phyloP scores from a whole-genome alignment of 768 basidiomycete genomes.

The Termitomyces sp. region DNA sequence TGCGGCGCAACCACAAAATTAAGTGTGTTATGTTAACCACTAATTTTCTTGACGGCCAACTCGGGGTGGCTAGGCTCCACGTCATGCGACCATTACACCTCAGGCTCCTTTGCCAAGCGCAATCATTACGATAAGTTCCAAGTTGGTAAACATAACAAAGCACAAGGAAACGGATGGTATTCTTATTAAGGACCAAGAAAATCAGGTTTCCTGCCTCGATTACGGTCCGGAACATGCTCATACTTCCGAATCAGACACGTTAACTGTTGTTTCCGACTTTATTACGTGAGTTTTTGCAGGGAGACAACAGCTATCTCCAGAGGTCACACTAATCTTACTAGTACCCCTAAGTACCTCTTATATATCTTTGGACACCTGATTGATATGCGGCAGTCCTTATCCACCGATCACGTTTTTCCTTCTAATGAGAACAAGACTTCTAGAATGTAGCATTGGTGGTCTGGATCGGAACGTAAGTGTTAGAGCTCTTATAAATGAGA shows the following conservation, averaged over 20 bases:
- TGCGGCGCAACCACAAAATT: background rate
- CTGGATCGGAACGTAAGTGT: background rate
- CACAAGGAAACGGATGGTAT: background rate
- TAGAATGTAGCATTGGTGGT: background rate
- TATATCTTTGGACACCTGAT: background rate
- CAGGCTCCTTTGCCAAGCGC: background rate
- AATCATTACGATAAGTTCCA: background rate
- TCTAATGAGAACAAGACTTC: background rate
- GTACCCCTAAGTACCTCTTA: background rate
- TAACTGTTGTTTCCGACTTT: background rate
- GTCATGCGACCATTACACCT: background rate
- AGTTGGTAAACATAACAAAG: background rate
- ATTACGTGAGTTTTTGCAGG: background rate
- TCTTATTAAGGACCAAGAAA: background rate
- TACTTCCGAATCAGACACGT: background rate
- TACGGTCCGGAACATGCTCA: background rate
- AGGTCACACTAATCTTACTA: background rate
- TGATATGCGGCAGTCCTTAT: background rate
- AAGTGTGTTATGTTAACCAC: background rate
- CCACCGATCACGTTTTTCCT: background rate
- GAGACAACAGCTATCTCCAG: background rate
- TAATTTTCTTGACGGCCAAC: background rate
- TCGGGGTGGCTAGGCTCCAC: background rate
- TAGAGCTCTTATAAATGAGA: background rate
- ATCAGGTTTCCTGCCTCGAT: background rate